These are phyloP conservation scores for Torulaspora quercuum DNA, from an alignment of 805 yeast genomes.

Conservation along the genomic window DNA sequence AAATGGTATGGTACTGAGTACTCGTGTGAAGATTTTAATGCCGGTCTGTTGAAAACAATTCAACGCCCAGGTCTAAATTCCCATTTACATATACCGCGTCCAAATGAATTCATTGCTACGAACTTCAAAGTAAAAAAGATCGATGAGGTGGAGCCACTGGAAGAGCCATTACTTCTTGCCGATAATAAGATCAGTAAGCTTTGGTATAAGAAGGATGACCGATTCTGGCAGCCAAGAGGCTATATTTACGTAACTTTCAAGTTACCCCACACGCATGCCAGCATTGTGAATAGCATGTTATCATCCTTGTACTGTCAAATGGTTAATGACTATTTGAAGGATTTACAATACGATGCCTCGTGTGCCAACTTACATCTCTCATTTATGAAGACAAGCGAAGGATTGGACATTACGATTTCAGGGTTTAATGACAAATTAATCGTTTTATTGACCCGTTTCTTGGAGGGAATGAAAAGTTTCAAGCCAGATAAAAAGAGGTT, in stretches of 20 bases:
- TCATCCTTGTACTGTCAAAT: constrained; percentile 65
- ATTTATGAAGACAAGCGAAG: constrained; percentile 61
- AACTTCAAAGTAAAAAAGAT: constrained; percentile 60
- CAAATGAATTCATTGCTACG: constrained; percentile 80
- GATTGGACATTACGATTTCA: constrained; percentile 59
- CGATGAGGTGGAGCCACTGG: constrained; percentile 34
- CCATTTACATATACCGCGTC: constrained; percentile 57
- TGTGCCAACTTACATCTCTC: constrained; percentile 69
- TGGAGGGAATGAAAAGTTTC: constrained; percentile 51
- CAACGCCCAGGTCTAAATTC: constrained; percentile 32
- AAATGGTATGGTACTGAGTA: constrained; percentile 92
- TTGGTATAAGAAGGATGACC: constrained; percentile 91
- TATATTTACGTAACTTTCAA: constrained; percentile 61
- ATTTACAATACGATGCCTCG: constrained; percentile 76
- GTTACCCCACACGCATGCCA: constrained; percentile 57
- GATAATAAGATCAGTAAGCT: constrained; percentile 49
- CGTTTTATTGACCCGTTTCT: constrained; percentile 56
- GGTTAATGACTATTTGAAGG: constrained; percentile 66
- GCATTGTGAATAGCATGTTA: constrained; percentile 55
- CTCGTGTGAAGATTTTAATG: constrained; percentile 44
- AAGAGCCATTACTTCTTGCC: constrained; percentile 61
- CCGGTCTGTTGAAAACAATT: constrained; percentile 38
- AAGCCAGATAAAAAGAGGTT: constrained; percentile 56
- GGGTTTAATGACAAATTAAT: constrained; percentile 85
- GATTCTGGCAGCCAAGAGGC: constrained; percentile 85